Evolutionary conservation across 306 rosid species (phyloP).

Genomic region (Fragaria ananassa): DNA sequence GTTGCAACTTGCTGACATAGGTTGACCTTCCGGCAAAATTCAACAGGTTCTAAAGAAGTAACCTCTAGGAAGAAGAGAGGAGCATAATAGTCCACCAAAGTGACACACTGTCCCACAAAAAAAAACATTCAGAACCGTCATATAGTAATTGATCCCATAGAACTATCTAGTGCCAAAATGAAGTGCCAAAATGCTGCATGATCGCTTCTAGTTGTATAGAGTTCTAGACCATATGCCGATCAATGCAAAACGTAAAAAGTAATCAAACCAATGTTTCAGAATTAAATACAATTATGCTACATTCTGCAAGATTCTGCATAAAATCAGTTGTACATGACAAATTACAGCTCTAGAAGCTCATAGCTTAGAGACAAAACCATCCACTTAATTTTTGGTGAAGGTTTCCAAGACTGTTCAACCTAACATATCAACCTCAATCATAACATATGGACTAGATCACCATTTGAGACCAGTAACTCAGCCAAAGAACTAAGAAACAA

Average conservation of each 20-base stretch:
- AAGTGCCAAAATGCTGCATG: background rate
- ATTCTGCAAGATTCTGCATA: background rate
- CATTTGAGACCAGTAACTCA: background rate
- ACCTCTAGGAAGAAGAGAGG: slow-evolving; percentile 74
- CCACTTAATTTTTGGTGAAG: background rate
- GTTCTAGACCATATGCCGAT: background rate
- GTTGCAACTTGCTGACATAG: slow-evolving; percentile 54
- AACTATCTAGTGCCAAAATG: background rate
- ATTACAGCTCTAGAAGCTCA: background rate
- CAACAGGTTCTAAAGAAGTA: slow-evolving; percentile 48
- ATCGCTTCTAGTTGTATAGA: background rate
- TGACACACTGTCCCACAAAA: slow-evolving; percentile 48
- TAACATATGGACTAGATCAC: background rate
- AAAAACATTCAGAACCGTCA: background rate
- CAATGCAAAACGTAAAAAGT: background rate
- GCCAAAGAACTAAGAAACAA: background rate
- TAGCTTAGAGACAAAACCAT: background rate
- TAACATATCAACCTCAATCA: slow-evolving; percentile 3
- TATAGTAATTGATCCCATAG: background rate
- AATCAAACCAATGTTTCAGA: background rate
- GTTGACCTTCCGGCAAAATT: slow-evolving; percentile 61
- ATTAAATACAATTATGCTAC: background rate
- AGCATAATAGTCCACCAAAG: slow-evolving; percentile 75
- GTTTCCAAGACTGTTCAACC: background rate
- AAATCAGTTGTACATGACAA: background rate